Evolutionary conservation across 2,329 filamentous ascomycete genomes (phyloP), one percentile per base, ranked within the genome.

Genomic region (Scopulariopsis brevicaulis): DNA sequence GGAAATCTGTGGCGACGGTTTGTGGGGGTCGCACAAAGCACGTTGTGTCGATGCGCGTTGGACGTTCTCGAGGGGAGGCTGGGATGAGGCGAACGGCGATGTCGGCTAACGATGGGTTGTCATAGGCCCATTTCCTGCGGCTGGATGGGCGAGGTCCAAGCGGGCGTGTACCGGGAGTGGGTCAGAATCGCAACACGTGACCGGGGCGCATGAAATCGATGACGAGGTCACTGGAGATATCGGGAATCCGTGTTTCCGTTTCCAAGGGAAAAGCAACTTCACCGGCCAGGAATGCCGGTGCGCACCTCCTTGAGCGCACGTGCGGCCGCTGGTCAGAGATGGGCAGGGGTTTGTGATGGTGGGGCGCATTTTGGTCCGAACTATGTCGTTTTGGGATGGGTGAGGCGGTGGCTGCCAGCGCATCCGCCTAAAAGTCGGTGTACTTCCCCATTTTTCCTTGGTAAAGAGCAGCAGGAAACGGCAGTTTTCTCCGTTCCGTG

Each of bases 351-450:
- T 14, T 22, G 46, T 50, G 4, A 11, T 50, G 46, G 22, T 24
- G 46, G 10, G 20, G 46, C 40, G 40, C 40, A 46, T 46, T 46
- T 43, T 46, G 40, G 22, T 50, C 11, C 12, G 20, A 50, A 50
- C 46, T 50, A 11, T 12, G 8, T 14, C 46, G 20, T 48, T 50
- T 50, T 24, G 20, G 40, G 46, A 20, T 22, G 46, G n/a, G 46
- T 22, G n/a, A 50, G 46, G 46, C 46, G 20, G 22, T 50, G 22
- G 28, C 46, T 55, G 54, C 54, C 54, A 55, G 37, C 54, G n/a
- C 54, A 55, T 55, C 14, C 35, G 51, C 28, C 28, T 20, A 56
- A 56, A 56, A 50, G 55, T 56, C 55, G 55, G 55, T 56, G 55
- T 56, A 48, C 40, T 18, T 35, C 46, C 46, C 46, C 46, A 4